Conservation (phyloP, 495 filamentous ascomycete species). For the Aspergillus nidulans region DNA sequence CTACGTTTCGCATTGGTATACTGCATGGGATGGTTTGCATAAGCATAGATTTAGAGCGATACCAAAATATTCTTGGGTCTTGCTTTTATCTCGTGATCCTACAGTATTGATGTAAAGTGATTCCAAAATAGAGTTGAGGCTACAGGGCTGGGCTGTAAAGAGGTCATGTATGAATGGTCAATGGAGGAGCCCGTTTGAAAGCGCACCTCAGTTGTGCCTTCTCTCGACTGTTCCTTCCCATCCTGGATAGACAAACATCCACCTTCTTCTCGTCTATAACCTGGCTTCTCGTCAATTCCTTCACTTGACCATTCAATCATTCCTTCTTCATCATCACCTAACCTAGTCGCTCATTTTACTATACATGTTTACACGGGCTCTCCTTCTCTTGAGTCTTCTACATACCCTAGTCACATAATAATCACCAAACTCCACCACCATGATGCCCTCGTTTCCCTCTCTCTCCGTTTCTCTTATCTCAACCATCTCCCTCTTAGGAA, state of each 20-base stretch:
- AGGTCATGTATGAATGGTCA: too few species aligned
- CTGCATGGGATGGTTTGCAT: neutral
- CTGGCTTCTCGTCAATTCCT: neutral
- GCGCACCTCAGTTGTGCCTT: too few species aligned
- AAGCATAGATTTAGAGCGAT: neutral
- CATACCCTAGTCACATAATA: neutral
- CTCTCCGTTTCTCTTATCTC: constrained; percentile 10
- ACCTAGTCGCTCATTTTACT: neutral
- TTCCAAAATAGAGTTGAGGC: too few species aligned
- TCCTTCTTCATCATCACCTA: too few species aligned
- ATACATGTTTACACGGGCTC: neutral
- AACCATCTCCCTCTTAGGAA: constrained; percentile 20
- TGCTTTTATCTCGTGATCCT: neutral
- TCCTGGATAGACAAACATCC: too few species aligned
- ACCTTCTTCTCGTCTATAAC: neutral
- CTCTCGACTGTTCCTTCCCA: too few species aligned
- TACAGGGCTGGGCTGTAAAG: too few species aligned
- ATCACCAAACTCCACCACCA: constrained; percentile 12
- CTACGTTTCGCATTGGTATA: constrained; percentile 1
- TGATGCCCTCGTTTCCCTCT: constrained; percentile 20
- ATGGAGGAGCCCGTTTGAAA: too few species aligned
- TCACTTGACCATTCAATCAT: constrained; percentile 13
- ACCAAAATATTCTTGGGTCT: neutral
- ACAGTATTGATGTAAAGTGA: too few species aligned
- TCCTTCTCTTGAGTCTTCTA: neutral